phyloP scores from a whole-genome alignment of 352 stramenopile genomes.

The Globisporangium parvum region DNA sequence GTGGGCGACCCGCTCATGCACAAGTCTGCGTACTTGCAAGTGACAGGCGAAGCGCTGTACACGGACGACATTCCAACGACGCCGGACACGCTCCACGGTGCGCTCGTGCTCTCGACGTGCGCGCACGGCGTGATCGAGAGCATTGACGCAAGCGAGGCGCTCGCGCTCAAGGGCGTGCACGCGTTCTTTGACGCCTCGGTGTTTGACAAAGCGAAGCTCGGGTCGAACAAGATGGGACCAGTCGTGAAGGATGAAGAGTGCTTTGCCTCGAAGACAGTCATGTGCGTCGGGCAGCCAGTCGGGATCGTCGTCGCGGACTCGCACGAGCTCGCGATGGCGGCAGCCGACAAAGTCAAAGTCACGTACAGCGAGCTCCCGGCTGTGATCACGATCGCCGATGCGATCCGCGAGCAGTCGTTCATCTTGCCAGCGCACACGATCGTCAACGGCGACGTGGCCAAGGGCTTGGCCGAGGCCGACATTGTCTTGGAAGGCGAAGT shows the following conservation, averaged over 20 bases:
- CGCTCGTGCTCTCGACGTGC: conserved; percentile 88
- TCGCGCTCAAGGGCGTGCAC: conserved; percentile 86
- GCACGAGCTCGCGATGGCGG: conserved; percentile 65
- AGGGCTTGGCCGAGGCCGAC: conserved; percentile 58
- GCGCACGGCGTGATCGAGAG: conserved; percentile 75
- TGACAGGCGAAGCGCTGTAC: conserved; percentile 94
- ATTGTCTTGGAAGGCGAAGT: conserved; percentile 86
- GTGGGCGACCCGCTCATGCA: conserved; percentile 92
- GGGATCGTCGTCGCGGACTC: conserved; percentile 82
- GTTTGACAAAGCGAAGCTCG: conserved; percentile 56
- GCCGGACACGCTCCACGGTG: conserved; percentile 83
- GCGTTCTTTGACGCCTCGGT: conserved; percentile 78
- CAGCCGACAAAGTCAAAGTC: conserved; percentile 82
- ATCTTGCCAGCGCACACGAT: conserved; percentile 83
- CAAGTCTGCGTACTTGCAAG: conserved; percentile 90
- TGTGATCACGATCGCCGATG: conserved; percentile 94
- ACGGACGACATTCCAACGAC: conserved; percentile 91
- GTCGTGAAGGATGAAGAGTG: conserved; percentile 86
- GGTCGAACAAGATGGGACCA: conserved; percentile 73
- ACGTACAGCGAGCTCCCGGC: conserved; percentile 86
- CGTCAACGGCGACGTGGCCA: conserved; percentile 73
- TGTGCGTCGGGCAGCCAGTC: conserved; percentile 76
- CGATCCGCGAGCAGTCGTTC: conserved; percentile 90
- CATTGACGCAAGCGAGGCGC: conserved; percentile 80
- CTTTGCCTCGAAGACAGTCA: conserved; percentile 66